Evolutionary conservation across 2,329 filamentous ascomycete species (phyloP).

Genomic region (Cercospora brassicicola): DNA sequence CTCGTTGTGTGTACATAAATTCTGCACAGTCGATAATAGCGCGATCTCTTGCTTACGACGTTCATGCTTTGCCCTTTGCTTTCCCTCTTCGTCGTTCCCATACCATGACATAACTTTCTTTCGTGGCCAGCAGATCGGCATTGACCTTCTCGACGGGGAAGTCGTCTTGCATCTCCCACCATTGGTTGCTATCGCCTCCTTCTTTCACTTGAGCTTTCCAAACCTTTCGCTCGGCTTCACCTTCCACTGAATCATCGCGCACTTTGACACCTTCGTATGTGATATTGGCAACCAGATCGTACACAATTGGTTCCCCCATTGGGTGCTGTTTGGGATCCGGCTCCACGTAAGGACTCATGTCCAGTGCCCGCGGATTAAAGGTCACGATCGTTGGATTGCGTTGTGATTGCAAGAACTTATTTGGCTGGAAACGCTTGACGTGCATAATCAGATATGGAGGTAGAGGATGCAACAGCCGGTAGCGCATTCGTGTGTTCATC

Average conservation of each 20-base stretch:
- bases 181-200: slow-evolving; percentile 67
- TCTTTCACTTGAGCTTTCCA: slow-evolving; percentile 91
- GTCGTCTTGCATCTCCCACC: slow-evolving; percentile 91
- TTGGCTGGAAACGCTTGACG: slow-evolving; percentile 93
- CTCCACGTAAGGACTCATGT: slow-evolving; percentile 88
- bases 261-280: slow-evolving; percentile 79
- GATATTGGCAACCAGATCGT: slow-evolving; percentile 94
- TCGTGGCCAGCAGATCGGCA: slow-evolving; percentile 84
- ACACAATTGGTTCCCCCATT: slow-evolving; percentile 80
- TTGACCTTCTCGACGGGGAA: slow-evolving; percentile 81
- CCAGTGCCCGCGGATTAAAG: slow-evolving; percentile 80
- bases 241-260: slow-evolving; percentile 78
- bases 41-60: too few species aligned
- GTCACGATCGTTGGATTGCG: slow-evolving; percentile 98
- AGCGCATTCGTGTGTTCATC: slow-evolving; percentile 81
- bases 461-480: slow-evolving; percentile 83
- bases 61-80: slow-evolving; percentile 20
- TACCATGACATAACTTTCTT: slow-evolving; percentile 92
- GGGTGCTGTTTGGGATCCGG: slow-evolving; percentile 72
- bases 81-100: slow-evolving; percentile 74
- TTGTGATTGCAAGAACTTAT: slow-evolving; percentile 87
- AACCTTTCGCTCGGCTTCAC: slow-evolving; percentile 85
- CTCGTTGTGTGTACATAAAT: not conserved
- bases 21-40: not conserved
- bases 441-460: slow-evolving; percentile 91